phyloP scores from a whole-genome alignment of 2,329 filamentous ascomycete species.

The Clarireedia homoeocarpa region DNA sequence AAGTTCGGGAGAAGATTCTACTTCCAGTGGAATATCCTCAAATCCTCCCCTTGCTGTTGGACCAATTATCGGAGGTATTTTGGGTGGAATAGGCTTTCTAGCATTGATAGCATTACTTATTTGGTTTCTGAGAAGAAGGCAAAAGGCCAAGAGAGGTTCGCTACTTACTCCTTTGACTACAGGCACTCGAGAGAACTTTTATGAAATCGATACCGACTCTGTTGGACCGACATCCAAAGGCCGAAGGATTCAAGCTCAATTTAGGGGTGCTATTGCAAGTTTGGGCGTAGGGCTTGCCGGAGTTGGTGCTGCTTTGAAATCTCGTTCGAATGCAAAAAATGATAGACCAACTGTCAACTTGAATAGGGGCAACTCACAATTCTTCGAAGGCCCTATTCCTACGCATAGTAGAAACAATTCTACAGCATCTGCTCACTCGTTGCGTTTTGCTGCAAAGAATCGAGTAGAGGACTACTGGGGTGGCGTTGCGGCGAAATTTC shows the following conservation, averaged over 20 bases:
- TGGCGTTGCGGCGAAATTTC: conserved; percentile 34
- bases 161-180: conserved; percentile 23
- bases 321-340: conserved; percentile 21
- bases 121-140: conserved; percentile 21
- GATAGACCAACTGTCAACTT: conserved; percentile 39
- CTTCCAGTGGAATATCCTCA: conserved; percentile 18
- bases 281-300: conserved; percentile 18
- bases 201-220: conserved; percentile 19
- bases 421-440: conserved; percentile 12
- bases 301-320: conserved; percentile 23
- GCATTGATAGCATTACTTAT: conserved; percentile 23
- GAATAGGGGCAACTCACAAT: conserved; percentile 47
- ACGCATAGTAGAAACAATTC: conserved; percentile 36
- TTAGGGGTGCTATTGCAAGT: conserved; percentile 14
- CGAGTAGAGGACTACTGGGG: conserved; percentile 40
- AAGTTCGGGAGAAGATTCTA: conserved; percentile 10
- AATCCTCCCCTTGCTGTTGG: conserved; percentile 12
- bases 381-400: conserved; percentile 30
- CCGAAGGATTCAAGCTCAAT: conserved; percentile 15
- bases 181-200: conserved; percentile 17
- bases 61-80: conserved; percentile 25
- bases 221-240: conserved; percentile 14
- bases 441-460: conserved; percentile 24
- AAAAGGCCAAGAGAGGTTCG: conserved; percentile 17
- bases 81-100: conserved; percentile 24